Base-by-base conservation (phyloP, 495 filamentous ascomycete species). In the Podospora didyma region DNA sequence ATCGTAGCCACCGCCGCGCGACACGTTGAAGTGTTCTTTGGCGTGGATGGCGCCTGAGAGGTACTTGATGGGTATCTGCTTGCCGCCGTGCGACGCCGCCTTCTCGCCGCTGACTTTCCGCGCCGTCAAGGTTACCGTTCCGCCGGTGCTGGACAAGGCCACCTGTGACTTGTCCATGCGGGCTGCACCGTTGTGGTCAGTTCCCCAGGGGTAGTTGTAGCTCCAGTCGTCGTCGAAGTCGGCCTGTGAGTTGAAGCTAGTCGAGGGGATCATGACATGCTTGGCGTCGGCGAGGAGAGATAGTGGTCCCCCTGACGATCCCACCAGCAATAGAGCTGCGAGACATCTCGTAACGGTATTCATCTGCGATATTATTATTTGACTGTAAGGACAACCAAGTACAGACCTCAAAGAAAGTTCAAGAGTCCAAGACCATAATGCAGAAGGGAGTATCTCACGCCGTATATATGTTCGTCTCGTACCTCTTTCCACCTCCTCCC, bases 131-230 rank as follows among this genome's bases (percentile, higher is more conserved):
- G 73, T 78, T n/a, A 79, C 51, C 48, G 65, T 65, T 17, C 69
- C 71, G 50, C 9, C 39, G 1, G 69, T 70, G 48, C 67, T 49
- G 2, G 68, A 59, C 24, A 76, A 65, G 12, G 56, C 26, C 28
- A 76, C 69, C 26, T 77, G 73, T 9, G 49, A 45, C 19, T 67
- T 64, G 62, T 76, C 66, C 81, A 84, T 85, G 42, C 80, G 79
- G 3, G 82, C 81, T 0, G 74, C 79, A 28, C 82, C 82, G 62
- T 84, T 85, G 67, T 79, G 78, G 57, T 76, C 73, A 28, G 58
- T 69, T 26, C 67, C 64, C 64, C 62, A 74, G 64, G 76, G 72
- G 59, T 78, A 83, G 67, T 79, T 74, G 69, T 82, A 80, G 60
- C 57, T 63, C 69, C 81, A 84, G 62, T 79, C 76, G 7, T 73